A percentile compares a stretch with the other conserved stretches of the same genome.
Conservation (phyloP, 1,284 basidiomycete species). For the Athelia psychrophila region DNA sequence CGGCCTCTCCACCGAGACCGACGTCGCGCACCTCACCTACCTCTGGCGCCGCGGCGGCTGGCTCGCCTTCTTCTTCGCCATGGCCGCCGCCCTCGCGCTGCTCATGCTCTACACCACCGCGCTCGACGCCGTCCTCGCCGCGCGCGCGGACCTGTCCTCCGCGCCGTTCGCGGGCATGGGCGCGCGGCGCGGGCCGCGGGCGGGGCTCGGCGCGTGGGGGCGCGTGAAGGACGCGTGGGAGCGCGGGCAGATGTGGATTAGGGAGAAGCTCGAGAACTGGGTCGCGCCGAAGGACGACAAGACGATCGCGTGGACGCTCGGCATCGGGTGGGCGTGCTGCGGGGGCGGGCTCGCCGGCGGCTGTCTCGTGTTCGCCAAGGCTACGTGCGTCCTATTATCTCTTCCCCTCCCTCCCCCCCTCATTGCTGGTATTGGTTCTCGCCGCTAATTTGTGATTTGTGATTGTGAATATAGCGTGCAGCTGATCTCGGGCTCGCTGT, state of each 20-base stretch:
- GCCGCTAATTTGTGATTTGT: too few species aligned
- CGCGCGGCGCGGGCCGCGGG: slow-evolving; percentile 20
- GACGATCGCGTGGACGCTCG: slow-evolving; percentile 83
- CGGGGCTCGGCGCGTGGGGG: slow-evolving; percentile 21
- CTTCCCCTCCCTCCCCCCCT: slow-evolving; percentile 2
- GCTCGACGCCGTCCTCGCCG: slow-evolving; percentile 66
- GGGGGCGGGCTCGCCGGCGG: slow-evolving; percentile 88
- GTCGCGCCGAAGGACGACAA: slow-evolving; percentile 78
- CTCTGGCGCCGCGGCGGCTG: slow-evolving; percentile 85
- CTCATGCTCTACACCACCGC: slow-evolving; percentile 64
- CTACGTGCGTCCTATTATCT: slow-evolving; percentile 52
- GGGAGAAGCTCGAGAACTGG: slow-evolving; percentile 70
- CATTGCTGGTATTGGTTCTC: too few species aligned
- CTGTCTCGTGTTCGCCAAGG: slow-evolving; percentile 90
- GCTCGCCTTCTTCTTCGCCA: slow-evolving; percentile 84
- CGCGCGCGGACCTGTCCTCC: slow-evolving; percentile 61
- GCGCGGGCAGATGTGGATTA: slow-evolving; percentile 48
- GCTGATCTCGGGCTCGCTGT: slow-evolving; percentile 69
- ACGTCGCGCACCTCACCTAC: slow-evolving; percentile 69
- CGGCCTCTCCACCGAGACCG: slow-evolving; percentile 65
- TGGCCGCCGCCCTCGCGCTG: slow-evolving; percentile 65
- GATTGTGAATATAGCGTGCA: slow-evolving; percentile 60
- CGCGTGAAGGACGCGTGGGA: slow-evolving; percentile 38
- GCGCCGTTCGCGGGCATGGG: slow-evolving; percentile 50
- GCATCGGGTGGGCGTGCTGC: slow-evolving; percentile 89